phyloP scores from a whole-genome alignment of 1,284 basidiomycete genomes.

The Coriolopsis trogii region DNA sequence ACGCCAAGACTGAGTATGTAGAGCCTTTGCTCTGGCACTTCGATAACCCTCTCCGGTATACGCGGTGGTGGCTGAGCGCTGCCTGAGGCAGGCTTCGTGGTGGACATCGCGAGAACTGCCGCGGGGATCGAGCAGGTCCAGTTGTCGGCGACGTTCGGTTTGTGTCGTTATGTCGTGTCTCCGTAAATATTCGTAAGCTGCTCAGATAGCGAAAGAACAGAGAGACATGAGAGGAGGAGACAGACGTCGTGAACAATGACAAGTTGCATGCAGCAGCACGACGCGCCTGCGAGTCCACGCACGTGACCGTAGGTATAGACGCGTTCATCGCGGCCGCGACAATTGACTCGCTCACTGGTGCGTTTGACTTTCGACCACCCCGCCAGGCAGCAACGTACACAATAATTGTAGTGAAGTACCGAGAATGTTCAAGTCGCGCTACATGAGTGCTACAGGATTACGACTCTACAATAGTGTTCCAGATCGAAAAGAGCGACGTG shows the following conservation, averaged over 20 bases:
- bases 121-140: not conserved
- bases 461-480: no score
- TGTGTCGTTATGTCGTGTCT: not conserved
- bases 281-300: not conserved
- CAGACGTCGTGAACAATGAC: slow-evolving; percentile 5
- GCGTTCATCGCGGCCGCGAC: no score
- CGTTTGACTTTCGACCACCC: no score
- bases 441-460: no score
- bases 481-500: no score
- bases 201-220: not conserved
- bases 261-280: not conserved
- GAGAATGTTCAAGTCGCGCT: no score
- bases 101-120: slow-evolving; percentile 15
- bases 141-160: not conserved
- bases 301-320: not conserved
- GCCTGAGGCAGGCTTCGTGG: slow-evolving; percentile 13
- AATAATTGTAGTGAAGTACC: no score
- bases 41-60: slow-evolving; percentile 39
- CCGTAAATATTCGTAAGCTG: not conserved
- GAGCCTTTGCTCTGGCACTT: slow-evolving; percentile 49
- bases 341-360: no score
- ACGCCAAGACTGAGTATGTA: slow-evolving; percentile 48
- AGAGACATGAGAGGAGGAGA: slow-evolving; percentile 9
- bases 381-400: no score
- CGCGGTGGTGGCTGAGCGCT: slow-evolving; percentile 22